phyloP scores from a whole-genome alignment of 441 rosid genomes.

The Adansonia rubrostipa region DNA sequence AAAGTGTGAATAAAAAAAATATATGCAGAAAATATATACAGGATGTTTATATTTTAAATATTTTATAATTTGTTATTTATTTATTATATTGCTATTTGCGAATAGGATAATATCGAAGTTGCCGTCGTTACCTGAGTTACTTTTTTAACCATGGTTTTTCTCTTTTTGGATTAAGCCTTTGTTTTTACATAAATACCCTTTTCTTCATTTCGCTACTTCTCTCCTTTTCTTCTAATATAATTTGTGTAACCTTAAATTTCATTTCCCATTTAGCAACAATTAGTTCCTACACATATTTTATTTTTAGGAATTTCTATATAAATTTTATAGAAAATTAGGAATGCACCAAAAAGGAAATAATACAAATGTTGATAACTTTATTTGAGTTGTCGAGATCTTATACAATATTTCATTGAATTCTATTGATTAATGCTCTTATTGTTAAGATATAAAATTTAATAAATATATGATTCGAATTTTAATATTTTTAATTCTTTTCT shows the following conservation, averaged over 20 bases:
- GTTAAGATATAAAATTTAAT: no score
- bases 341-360: not conserved
- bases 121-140: slow-evolving; percentile 19
- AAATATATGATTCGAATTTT: no score
- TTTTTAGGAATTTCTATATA: not conserved
- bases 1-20: slow-evolving; percentile 1
- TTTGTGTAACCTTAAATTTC: not conserved
- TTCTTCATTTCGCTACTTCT: not conserved
- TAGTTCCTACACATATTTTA: not conserved
- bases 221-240: not conserved
- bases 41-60: not conserved
- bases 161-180: not conserved
- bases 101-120: slow-evolving; percentile 22
- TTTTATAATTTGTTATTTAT: not conserved
- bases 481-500: no score
- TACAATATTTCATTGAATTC: no score
- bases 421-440: no score
- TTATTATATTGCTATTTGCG: not conserved
- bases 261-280: not conserved
- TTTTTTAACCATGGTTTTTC: slow-evolving; percentile 20
- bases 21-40: not conserved
- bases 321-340: not conserved
- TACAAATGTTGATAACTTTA: not conserved
- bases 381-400: no score
- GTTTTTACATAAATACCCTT: slow-evolving; percentile 11